phyloP scores from a whole-genome alignment of 2,329 filamentous ascomycete species.

The Pseudogymnoascus sp. region DNA sequence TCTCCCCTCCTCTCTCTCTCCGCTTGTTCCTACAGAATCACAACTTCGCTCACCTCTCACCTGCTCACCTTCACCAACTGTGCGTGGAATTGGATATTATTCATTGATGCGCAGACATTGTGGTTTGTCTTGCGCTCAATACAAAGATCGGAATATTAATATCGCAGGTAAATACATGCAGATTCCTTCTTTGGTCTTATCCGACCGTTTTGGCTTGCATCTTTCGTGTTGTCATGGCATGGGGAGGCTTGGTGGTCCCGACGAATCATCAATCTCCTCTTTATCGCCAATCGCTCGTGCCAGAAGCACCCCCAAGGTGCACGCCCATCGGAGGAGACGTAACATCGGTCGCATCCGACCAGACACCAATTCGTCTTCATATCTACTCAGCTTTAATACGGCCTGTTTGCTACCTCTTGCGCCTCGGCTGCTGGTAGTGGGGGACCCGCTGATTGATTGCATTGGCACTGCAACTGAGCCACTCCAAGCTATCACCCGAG shows the following conservation, averaged over 20 bases:
- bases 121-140: not conserved
- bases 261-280: conserved; percentile 6
- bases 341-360: not conserved
- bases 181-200: not conserved
- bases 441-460: not conserved
- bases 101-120: not conserved
- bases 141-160: not conserved
- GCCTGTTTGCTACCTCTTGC: not conserved
- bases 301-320: conserved; percentile 4
- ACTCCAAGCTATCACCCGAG: not conserved
- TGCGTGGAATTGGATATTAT: not conserved
- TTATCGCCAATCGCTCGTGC: conserved; percentile 3
- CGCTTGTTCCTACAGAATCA: not conserved
- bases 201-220: not conserved
- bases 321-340: not conserved
- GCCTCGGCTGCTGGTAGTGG: not conserved
- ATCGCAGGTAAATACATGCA: not conserved
- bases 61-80: not conserved
- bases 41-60: not conserved
- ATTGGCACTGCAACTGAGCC: not conserved
- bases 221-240: conserved; percentile 6
- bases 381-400: not conserved
- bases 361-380: not conserved
- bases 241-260: not conserved
- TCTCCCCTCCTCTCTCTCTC: not conserved